A percentile compares a stretch with the other conserved stretches of the same genome.
phyloP scores from a whole-genome alignment of 768 basidiomycete genomes.

The Leccinum uliginosum region DNA sequence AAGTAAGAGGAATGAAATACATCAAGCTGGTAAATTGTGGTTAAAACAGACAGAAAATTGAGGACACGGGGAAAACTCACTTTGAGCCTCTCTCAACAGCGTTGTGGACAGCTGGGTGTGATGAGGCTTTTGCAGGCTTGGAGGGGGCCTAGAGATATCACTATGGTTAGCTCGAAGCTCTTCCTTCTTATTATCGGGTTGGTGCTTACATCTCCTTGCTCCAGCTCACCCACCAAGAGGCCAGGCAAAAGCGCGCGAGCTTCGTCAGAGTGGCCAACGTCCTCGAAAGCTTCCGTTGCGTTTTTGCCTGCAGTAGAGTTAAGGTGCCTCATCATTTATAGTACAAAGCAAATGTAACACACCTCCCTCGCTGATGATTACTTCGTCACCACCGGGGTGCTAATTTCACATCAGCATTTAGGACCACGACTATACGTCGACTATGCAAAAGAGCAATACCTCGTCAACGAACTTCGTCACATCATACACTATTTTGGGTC shows the following conservation, averaged over 20 bases:
- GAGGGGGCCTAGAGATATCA: slow-evolving; percentile 39
- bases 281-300: slow-evolving; percentile 98
- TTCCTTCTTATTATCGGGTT: neutral
- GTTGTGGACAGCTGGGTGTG: slow-evolving; percentile 34
- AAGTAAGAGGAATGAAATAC: slow-evolving; percentile 79
- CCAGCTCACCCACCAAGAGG: slow-evolving; percentile 81
- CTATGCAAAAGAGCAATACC: slow-evolving; percentile 39
- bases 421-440: neutral
- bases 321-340: neutral
- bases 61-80: slow-evolving; percentile 35
- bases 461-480: slow-evolving; percentile 93
- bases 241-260: slow-evolving; percentile 79
- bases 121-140: slow-evolving; percentile 47
- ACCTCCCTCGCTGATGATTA: slow-evolving; percentile 90
- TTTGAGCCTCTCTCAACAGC: slow-evolving; percentile 68
- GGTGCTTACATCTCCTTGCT: slow-evolving; percentile 56
- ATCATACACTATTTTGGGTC: slow-evolving; percentile 70
- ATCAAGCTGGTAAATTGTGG: slow-evolving; percentile 46
- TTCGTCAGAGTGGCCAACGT: slow-evolving; percentile 99
- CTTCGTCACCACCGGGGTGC: slow-evolving; percentile 99
- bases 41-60: neutral
- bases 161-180: slow-evolving; percentile 1
- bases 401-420: slow-evolving; percentile 25
- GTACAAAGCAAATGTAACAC: slow-evolving; percentile 32
- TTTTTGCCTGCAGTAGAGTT: slow-evolving; percentile 66